Conservation (phyloP, 2,329 filamentous ascomycete genomes). For the Pseudocercospora musae region DNA sequence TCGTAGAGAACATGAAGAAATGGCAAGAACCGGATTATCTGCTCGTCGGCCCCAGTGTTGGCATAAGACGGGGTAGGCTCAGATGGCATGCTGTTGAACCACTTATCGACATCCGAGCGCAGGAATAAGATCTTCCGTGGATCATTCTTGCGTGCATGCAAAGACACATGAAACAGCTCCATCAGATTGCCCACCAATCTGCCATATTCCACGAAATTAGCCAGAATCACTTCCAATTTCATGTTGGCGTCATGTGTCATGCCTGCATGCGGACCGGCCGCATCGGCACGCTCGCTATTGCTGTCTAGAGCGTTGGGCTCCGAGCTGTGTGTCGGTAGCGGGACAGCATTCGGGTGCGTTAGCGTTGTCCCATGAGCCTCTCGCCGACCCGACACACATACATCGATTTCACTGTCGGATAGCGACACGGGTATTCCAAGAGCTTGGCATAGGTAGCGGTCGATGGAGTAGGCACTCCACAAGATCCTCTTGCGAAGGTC, state of each 20-base stretch:
- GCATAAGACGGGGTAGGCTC: conserved; percentile 19
- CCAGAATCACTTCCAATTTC: conserved; percentile 22
- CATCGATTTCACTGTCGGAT: conserved; percentile 40
- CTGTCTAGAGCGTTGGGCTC: conserved; percentile 2
- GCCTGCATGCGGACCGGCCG: neutral
- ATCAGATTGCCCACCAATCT: conserved; percentile 23
- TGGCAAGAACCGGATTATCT: conserved; percentile 23
- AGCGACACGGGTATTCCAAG: conserved; percentile 39
- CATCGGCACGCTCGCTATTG: neutral
- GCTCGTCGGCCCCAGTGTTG: conserved; percentile 17
- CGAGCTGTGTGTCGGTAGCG: neutral
- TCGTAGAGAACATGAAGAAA: conserved; percentile 37
- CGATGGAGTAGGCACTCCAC: conserved; percentile 42
- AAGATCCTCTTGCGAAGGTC: conserved; percentile 43
- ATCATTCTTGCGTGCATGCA: conserved; percentile 21
- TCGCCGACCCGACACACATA: conserved; percentile 35
- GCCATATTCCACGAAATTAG: conserved; percentile 27
- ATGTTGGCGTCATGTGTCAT: neutral
- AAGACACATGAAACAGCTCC: conserved; percentile 24
- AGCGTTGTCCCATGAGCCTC: conserved; percentile 30
- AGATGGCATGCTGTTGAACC: conserved; percentile 27
- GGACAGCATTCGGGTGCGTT: conserved; percentile 7
- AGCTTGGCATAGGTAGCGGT: conserved; percentile 38
- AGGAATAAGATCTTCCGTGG: conserved; percentile 22
- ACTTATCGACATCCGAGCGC: conserved; percentile 25